These are phyloP conservation scores for Mediolabrus comicus DNA, from an alignment of 108 stramenopile species.

Conservation along the genomic window DNA sequence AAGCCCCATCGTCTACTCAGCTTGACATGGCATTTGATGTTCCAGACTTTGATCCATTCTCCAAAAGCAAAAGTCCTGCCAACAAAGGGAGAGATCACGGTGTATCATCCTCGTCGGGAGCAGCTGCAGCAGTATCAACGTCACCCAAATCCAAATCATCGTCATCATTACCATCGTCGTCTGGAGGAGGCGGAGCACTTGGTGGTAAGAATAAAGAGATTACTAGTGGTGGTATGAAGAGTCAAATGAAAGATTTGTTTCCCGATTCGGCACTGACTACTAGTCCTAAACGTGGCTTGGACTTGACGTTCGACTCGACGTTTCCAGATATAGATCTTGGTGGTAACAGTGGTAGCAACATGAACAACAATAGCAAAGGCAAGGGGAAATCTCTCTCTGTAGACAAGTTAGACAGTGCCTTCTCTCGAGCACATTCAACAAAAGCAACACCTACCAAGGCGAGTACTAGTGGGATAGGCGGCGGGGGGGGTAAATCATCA, in stretches of 20 bases:
- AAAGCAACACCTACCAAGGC: neutral
- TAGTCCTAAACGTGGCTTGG: neutral
- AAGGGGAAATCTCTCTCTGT: constrained; percentile 1
- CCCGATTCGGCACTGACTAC: neutral
- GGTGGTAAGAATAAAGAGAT: neutral
- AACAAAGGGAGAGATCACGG: neutral
- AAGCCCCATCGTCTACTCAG: constrained; percentile 17
- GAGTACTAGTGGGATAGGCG: neutral
- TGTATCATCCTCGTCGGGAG: neutral
- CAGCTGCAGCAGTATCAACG: neutral
- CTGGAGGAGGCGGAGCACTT: neutral
- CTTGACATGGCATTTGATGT: constrained; percentile 44
- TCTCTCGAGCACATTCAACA: constrained; percentile 2
- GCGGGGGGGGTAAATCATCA: neutral
- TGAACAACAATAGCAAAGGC: neutral
- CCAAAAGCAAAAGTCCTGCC: constrained; percentile 30
- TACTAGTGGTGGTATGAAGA: neutral
- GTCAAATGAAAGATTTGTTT: neutral
- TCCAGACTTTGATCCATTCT: constrained; percentile 68
- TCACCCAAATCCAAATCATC: constrained; percentile 2
- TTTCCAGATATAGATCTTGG: neutral
- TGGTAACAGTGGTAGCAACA: neutral
- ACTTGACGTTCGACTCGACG: constrained; percentile 1
- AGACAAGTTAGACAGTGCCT: constrained; percentile 6
- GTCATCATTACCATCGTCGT: neutral